These are phyloP conservation scores for Cylindricascospora bacillispora DNA, from an alignment of 1,139 yeast species.

Conservation along the genomic window DNA sequence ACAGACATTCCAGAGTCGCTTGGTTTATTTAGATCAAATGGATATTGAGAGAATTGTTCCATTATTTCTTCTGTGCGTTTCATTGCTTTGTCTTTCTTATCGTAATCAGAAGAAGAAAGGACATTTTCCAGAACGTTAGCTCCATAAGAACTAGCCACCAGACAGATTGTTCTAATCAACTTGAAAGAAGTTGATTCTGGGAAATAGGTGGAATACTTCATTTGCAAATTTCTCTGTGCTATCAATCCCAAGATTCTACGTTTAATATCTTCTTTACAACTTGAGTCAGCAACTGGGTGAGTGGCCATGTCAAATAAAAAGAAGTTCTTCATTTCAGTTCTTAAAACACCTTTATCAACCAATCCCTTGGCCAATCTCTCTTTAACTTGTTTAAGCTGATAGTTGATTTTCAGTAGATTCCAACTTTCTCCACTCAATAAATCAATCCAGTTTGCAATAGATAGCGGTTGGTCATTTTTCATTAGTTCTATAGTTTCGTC, in stretches of 20 bases:
- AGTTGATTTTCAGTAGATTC: conserved; percentile 88
- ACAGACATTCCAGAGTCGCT: conserved; percentile 63
- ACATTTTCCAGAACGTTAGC: conserved; percentile 95
- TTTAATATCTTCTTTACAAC: conserved; percentile 68
- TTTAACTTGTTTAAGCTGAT: conserved; percentile 92
- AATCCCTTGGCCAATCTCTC: conserved; percentile 93
- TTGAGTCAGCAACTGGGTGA: conserved; percentile 84
- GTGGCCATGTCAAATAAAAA: conserved; percentile 97
- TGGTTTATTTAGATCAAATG: conserved; percentile 47
- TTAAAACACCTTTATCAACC: conserved; percentile 93
- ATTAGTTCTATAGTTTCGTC: conserved; percentile 89
- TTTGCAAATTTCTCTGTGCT: conserved; percentile 50
- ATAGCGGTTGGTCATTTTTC: conserved; percentile 69
- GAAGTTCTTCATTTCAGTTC: conserved; percentile 92
- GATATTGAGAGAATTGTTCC: conserved; percentile 71
- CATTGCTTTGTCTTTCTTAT: conserved; percentile 85
- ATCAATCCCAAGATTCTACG: conserved; percentile 60
- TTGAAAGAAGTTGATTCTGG: conserved; percentile 60
- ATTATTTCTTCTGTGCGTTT: conserved; percentile 85
- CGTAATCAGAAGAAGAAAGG: conserved; percentile 64
- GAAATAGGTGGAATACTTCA: conserved; percentile 43
- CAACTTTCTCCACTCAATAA: conserved; percentile 92
- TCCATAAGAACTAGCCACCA: conserved; percentile 85
- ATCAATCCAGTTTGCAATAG: conserved; percentile 90
- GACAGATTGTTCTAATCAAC: conserved; percentile 63